Percentiles rank a stretch among this genome's conserved stretches.
phyloP scores from a whole-genome alignment of 2,329 filamentous ascomycete genomes.

The Taxawa tesnikishii region DNA sequence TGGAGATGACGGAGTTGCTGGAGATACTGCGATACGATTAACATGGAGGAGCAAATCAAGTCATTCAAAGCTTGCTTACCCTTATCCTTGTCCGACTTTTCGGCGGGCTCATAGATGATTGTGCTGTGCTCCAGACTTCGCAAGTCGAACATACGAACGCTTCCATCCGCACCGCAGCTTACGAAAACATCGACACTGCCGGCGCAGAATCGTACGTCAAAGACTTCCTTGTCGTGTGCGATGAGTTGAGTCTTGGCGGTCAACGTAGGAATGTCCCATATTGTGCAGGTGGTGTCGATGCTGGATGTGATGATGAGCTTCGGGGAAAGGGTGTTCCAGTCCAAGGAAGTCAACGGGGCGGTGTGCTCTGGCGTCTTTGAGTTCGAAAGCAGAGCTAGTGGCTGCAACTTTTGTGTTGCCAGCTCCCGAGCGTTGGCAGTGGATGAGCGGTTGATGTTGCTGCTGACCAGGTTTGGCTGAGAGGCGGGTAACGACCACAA shows the following conservation, averaged over 20 bases:
- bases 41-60: background rate
- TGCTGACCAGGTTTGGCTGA: conserved; percentile 42
- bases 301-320: conserved; percentile 97
- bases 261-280: conserved; percentile 96
- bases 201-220: conserved; percentile 94
- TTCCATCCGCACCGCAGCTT: conserved; percentile 92
- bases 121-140: conserved; percentile 94
- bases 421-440: conserved; percentile 47
- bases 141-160: conserved; percentile 96
- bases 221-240: conserved; percentile 97
- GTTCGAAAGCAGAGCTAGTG: conserved; percentile 85
- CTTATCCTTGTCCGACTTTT: conserved; percentile 54
- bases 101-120: conserved; percentile 95
- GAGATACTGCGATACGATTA: conserved; percentile 20
- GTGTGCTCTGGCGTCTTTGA: conserved; percentile 98
- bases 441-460: conserved; percentile 55
- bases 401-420: conserved; percentile 72
- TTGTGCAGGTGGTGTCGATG: conserved; percentile 97
- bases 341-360: conserved; percentile 85
- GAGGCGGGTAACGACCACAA: conserved; percentile 73
- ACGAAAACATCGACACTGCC: conserved; percentile 98
- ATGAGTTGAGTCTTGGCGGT: conserved; percentile 98
- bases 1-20: conserved; percentile 51
- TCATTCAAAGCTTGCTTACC: conserved; percentile 22
- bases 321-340: conserved; percentile 96